phyloP scores from a whole-genome alignment of 352 stramenopile genomes.

The Pythium rishiriense region DNA sequence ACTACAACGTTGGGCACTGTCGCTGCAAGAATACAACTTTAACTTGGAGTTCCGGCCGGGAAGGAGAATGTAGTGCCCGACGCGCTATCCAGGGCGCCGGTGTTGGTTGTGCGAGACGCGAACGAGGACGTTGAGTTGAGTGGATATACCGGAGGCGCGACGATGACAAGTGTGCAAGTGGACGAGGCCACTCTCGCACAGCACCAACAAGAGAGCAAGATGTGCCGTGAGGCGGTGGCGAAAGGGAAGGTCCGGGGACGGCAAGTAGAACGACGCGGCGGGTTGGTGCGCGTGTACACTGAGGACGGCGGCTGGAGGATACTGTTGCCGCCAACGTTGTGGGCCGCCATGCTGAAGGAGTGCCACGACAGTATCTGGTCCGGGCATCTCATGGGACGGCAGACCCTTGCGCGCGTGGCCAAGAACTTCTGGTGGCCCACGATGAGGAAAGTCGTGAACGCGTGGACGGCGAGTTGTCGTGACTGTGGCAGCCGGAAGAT shows the following conservation, averaged over 20 bases:
- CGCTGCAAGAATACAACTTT: conserved; percentile 30
- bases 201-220: conserved; percentile 5
- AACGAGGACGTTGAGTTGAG: too few relatives aligned
- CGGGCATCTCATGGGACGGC: conserved; percentile 6
- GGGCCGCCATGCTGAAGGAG: conserved; percentile 10
- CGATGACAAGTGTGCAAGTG: conserved; percentile 5
- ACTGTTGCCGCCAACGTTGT: conserved; percentile 17
- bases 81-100: conserved; percentile 25
- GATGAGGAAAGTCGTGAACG: background rate
- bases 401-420: conserved; percentile 14
- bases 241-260: background rate
- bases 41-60: conserved; percentile 17
- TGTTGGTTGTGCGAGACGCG: background rate
- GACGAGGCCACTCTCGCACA: conserved; percentile 5
- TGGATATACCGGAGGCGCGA: background rate
- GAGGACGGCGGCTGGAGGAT: conserved; percentile 2
- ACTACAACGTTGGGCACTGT: conserved; percentile 25
- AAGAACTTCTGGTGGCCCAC: conserved; percentile 22
- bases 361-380: conserved; percentile 25
- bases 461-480: conserved; percentile 11
- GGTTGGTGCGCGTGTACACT: background rate
- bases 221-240: conserved; percentile 8
- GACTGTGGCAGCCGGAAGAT: conserved; percentile 21
- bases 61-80: conserved; percentile 21
- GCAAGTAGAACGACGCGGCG: background rate